phyloP scores from a whole-genome alignment of 768 basidiomycete species.

The Xerocomus spinulosus region DNA sequence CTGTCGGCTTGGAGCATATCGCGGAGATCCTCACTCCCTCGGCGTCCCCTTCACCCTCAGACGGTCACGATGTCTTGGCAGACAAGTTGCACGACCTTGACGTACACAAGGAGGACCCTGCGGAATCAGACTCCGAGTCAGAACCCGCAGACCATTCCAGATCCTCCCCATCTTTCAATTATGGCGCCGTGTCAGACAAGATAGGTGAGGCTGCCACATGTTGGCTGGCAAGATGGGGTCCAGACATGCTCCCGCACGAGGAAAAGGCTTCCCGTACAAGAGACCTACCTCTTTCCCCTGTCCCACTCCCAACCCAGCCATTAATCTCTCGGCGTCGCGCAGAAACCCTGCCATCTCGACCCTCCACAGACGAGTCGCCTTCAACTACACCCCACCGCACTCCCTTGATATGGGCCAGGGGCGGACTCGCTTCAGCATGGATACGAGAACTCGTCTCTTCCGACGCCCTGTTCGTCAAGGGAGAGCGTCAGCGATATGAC shows the following conservation, averaged over 20 bases:
- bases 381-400: constrained; percentile 17
- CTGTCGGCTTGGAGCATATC: constrained; percentile 66
- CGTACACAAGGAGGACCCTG: constrained; percentile 35
- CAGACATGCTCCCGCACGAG: constrained; percentile 70
- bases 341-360: constrained; percentile 26
- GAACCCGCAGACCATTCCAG: constrained; percentile 16
- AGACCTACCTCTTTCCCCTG: constrained; percentile 13
- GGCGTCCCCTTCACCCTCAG: constrained; percentile 7
- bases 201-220: constrained; percentile 86
- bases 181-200: constrained; percentile 87
- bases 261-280: constrained; percentile 30
- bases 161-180: constrained; percentile 50
- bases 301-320: constrained; percentile 15
- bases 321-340: constrained; percentile 24
- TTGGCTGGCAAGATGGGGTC: constrained; percentile 85
- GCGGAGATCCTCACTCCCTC: constrained; percentile 47
- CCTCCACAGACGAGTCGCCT: constrained; percentile 14
- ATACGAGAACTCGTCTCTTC: constrained; percentile 68
- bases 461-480: constrained; percentile 74
- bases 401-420: constrained; percentile 67
- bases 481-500: constrained; percentile 76
- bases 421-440: constrained; percentile 72
- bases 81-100: constrained; percentile 31
- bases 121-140: constrained; percentile 31
- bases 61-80: constrained; percentile 21